A percentile compares a stretch with the other conserved stretches of the same genome.
Evolutionary conservation across 345 rosid genomes (phyloP).

Genomic region (Odontarrhena argentea): DNA sequence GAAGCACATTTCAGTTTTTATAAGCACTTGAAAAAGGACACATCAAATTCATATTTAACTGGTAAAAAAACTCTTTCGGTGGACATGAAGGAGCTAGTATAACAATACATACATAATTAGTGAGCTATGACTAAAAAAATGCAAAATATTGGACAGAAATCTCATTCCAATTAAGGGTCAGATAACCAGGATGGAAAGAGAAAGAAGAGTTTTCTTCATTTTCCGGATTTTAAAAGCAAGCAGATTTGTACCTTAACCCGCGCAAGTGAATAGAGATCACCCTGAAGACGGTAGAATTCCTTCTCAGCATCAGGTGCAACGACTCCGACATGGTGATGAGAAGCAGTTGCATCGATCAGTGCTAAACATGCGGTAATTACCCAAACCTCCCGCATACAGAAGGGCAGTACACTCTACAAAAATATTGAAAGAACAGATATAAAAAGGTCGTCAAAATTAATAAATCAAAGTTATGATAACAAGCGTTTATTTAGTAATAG

Average conservation of each 20-base stretch:
- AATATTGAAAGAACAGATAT: constrained; percentile 32
- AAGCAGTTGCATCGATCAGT: constrained; percentile 67
- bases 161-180: constrained; percentile 1
- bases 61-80: constrained; percentile 10
- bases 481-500: constrained; percentile 22
- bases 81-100: constrained; percentile 19
- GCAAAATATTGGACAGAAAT: constrained; percentile 5
- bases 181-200: constrained; percentile 7
- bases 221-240: constrained; percentile 12
- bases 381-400: constrained; percentile 94
- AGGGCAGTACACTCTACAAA: constrained; percentile 61
- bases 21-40: constrained; percentile 11
- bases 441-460: constrained; percentile 31
- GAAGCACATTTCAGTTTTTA: constrained; percentile 32
- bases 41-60: constrained; percentile 14
- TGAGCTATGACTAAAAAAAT: constrained; percentile 21
- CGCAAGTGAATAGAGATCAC: constrained; percentile 93
- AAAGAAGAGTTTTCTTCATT: constrained; percentile 23
- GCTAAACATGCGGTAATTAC: constrained; percentile 87
- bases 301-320: constrained; percentile 78
- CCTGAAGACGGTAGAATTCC: constrained; percentile 88
- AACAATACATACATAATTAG: constrained; percentile 16
- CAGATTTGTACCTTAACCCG: constrained; percentile 71
- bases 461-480: constrained; percentile 20
- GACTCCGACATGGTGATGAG: constrained; percentile 64